Base-by-base conservation (phyloP, 2,329 filamentous ascomycete genomes). In the Endoconidiophora laricicola region DNA sequence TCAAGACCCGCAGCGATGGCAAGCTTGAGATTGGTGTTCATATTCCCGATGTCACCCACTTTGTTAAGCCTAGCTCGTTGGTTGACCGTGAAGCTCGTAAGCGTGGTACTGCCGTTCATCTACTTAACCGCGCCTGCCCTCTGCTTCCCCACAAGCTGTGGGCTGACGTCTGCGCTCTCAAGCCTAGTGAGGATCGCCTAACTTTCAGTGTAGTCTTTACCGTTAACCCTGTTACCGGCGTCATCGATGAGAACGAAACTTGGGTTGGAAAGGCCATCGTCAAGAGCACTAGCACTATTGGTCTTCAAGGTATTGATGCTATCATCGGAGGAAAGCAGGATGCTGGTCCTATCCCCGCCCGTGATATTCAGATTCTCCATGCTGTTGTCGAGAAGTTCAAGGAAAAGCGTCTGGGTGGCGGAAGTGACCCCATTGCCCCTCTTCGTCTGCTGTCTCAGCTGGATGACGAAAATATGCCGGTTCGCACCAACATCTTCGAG, bases 1-100 rank as follows among this genome's bases (percentile, higher is more conserved):
- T 95, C 67, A 94, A 93, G 70, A 75, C 79, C 38, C 76, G 86
- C 50, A 69, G 76, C 12, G 84, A 94, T 64, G 87, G 85, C 60
- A 83, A 85, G 65, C 80, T 95, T 55, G 90, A 98, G 63, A 83
- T 98, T 58, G 91, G 88, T 68, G 79, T 96, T 52, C 91, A 98
- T 66, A 85, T 98, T 61, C 80, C 90, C 29, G 91, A 98, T 65
- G 82, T 96, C 57, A 82, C 91, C 54, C 86, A 98, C 67, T 98
- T 98, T 62, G 86, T 98, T 63, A 96, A 96, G 73, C 74, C 82
- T 44, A 94, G 93, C 69, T 94, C 88, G 14, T 76, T 96, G 43
- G 88, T 96, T 46, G 91, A 98, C 60, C 83, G 91, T 44, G 91
- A 98, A 67, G 91, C 91, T 9, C 94, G 91, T 76, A 98, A 96